Conservation (phyloP, 305 asterid species). For the Fraxinus ornus region DNA sequence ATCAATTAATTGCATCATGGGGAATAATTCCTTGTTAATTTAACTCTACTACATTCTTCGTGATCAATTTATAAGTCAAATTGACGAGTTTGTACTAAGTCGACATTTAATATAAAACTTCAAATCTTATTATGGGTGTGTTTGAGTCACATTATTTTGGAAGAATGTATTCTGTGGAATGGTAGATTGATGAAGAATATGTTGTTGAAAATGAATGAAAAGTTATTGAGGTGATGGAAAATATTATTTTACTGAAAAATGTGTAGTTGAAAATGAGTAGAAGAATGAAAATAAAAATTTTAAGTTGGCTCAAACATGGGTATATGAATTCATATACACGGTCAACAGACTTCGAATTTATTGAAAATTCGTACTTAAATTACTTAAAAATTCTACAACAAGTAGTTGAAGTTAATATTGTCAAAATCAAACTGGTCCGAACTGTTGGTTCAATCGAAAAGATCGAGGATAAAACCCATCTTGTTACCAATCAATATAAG, state of each 20-base stretch:
- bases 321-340: background rate
- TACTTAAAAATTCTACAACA: background rate
- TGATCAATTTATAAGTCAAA: background rate
- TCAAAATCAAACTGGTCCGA: background rate
- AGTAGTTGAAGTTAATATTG: background rate
- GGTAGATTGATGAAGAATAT: too few relatives aligned
- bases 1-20: background rate
- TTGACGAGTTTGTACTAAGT: background rate
- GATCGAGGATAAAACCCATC: background rate
- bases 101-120: background rate
- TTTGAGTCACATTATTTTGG: too few relatives aligned
- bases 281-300: too few relatives aligned
- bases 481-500: background rate
- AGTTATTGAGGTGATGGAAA: too few relatives aligned
- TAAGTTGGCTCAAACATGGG: too few relatives aligned
- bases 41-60: background rate
- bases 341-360: background rate
- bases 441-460: background rate
- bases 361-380: background rate
- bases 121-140: background rate
- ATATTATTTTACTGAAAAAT: too few relatives aligned
- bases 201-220: too few relatives aligned
- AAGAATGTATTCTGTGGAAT: too few relatives aligned
- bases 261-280: too few relatives aligned
- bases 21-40: background rate